Base-by-base conservation (phyloP, 164 flowering plant genomes). In the Cinnamomum chago region DNA sequence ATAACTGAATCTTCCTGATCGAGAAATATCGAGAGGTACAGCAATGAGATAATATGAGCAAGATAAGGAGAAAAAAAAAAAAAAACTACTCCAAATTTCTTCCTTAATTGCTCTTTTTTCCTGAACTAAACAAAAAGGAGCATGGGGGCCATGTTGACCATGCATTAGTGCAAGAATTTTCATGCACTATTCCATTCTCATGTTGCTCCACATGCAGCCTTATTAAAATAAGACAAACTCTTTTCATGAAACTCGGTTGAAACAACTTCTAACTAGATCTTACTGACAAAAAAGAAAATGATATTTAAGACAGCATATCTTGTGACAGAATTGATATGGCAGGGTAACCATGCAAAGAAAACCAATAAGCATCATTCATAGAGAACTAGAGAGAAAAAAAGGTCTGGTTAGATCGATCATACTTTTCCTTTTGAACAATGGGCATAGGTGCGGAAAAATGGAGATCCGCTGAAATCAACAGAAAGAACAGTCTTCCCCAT, bases 361-460 rank as follows among this genome's bases (percentile, higher is more conserved):
- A 20, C 18, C n/a, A 55, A 5, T 9, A 40, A 40, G 47, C 10
- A 40, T 40, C 47, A 40, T 40, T 40, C 47, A 40, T 40, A 7
- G 10, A 7, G 47, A 40, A 40, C 47, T 40, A 40, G 10, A 40
- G 47, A 40, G 47, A 55, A 55, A 55, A 55, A 30, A 30, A 6
- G 35, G 60, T 55, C 5, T 55, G 60, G n/a, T 55, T 13, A 64
- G 67, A 64, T 64, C 27, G 3, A 40, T 51, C 95, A 85, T 83
- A 95, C 99, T 76, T 84, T 85, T 85, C 82, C 85, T 84, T 86
- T 95, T 24, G 97, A 79, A 78, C 99, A 95, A 82, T 93, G 99
- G 27, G 95, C 97, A 81, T 95, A 95, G 67, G 84, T 65, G 25
- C 99, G 98, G 75, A 93, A 83, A 81, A 68, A 78, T 28, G 89